These are phyloP conservation scores for Ogataea hybrid DNA, from an alignment of 1,139 yeast species.

Conservation along the genomic window DNA sequence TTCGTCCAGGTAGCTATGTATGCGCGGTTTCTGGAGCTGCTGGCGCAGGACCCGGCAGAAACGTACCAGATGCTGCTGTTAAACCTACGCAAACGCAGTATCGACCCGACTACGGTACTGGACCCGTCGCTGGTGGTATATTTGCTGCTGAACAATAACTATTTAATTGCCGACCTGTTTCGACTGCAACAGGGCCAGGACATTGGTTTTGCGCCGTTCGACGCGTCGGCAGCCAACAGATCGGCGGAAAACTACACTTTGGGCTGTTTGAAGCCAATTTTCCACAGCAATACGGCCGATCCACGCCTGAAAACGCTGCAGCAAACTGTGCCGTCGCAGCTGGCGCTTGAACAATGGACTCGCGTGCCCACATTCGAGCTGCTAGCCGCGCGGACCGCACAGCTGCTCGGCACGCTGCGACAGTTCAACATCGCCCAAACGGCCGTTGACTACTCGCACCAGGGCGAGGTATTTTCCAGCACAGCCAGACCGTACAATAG, in stretches of 20 bases:
- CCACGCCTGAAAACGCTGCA: conserved; percentile 1
- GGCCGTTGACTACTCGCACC: conserved; percentile 53
- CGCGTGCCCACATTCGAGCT: conserved; percentile 54
- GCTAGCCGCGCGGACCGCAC: conserved; percentile 54
- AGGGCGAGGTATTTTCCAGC: conserved; percentile 39
- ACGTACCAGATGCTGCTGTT: conserved; percentile 39
- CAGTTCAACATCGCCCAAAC: conserved; percentile 37
- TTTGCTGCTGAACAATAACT: conserved; percentile 37
- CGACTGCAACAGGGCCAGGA: conserved; percentile 45
- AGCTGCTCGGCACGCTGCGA: conserved; percentile 30
- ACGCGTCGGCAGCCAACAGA: conserved; percentile 23
- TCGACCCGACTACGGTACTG: conserved; percentile 51
- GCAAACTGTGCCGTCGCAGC: conserved; percentile 12
- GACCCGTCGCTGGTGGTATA: conserved; percentile 38
- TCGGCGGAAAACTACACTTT: neutral
- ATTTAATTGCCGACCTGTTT: conserved; percentile 43
- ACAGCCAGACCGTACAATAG: conserved; percentile 38
- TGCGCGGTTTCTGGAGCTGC: conserved; percentile 39
- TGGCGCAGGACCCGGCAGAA: conserved; percentile 30
- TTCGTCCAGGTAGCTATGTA: conserved; percentile 60
- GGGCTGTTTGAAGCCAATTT: neutral
- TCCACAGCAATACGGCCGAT: conserved; percentile 17
- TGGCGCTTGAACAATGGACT: conserved; percentile 41
- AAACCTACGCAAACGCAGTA: conserved; percentile 44
- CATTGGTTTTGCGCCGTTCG: conserved; percentile 43